Percentiles rank a stretch among this genome's conserved stretches.
Conservation (phyloP, 495 filamentous ascomycete genomes). For the Niebla homalea region DNA sequence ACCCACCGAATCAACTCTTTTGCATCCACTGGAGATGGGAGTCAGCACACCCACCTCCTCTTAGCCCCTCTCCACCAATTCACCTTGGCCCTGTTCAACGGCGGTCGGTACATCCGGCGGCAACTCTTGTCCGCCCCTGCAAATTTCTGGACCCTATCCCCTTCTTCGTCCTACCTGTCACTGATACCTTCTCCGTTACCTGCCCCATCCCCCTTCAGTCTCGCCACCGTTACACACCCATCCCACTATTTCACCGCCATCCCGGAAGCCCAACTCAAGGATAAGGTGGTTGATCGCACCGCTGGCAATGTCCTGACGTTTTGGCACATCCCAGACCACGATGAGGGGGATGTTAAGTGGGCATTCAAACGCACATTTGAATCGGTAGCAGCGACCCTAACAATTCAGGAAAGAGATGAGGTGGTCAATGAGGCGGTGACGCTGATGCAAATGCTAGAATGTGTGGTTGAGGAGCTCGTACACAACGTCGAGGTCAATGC, state of each 20-base stretch:
- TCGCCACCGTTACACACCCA: not conserved
- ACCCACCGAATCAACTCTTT: slow-evolving; percentile 21
- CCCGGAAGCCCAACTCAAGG: not conserved
- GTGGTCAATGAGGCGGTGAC: slow-evolving; percentile 32
- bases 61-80: slow-evolving; percentile 46
- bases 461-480: slow-evolving; percentile 27
- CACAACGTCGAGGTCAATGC: no score
- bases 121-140: slow-evolving; percentile 29
- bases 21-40: slow-evolving; percentile 6
- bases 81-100: slow-evolving; percentile 47
- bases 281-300: slow-evolving; percentile 27
- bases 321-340: slow-evolving; percentile 18
- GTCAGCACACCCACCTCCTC: slow-evolving; percentile 33
- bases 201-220: not conserved
- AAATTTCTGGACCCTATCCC: slow-evolving; percentile 30
- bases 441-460: slow-evolving; percentile 29
- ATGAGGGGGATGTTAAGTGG: slow-evolving; percentile 13
- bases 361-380: slow-evolving; percentile 22
- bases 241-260: no score
- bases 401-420: slow-evolving; percentile 28
- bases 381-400: slow-evolving; percentile 29
- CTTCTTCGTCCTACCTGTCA: slow-evolving; percentile 6
- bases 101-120: slow-evolving; percentile 39
- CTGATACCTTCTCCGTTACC: slow-evolving; percentile 24
- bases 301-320: slow-evolving; percentile 27